These are phyloP conservation scores for Pleurotus cornucopiae DNA, from an alignment of 768 basidiomycete genomes.

Conservation along the genomic window DNA sequence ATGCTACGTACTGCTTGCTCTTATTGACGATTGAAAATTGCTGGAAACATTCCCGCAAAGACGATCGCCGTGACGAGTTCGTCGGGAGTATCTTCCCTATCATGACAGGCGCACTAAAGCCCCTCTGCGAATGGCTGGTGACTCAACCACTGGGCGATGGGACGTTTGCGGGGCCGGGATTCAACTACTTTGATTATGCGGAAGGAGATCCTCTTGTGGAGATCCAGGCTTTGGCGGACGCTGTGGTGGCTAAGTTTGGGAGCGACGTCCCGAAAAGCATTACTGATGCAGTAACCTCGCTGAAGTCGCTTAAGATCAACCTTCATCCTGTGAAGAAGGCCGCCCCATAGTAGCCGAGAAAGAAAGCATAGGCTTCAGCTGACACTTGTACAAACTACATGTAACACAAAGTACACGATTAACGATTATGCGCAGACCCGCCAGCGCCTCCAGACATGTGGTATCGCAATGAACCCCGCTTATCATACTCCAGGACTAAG, in stretches of 20 bases:
- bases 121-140: slow-evolving; percentile 20
- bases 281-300: background rate
- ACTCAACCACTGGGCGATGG: slow-evolving; percentile 16
- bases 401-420: too few species aligned
- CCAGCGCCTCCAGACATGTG: too few species aligned
- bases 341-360: too few species aligned
- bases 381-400: too few species aligned
- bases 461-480: too few species aligned
- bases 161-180: slow-evolving; percentile 19
- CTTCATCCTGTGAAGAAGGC: background rate
- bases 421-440: too few species aligned
- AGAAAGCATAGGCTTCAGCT: too few species aligned
- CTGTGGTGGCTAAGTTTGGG: background rate
- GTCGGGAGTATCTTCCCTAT: slow-evolving; percentile 20
- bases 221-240: background rate
- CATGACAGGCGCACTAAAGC: slow-evolving; percentile 22
- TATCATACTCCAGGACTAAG: too few species aligned
- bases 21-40: slow-evolving; percentile 19
- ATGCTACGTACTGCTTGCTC: slow-evolving; percentile 22
- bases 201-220: slow-evolving; percentile 1
- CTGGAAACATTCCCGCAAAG: slow-evolving; percentile 15
- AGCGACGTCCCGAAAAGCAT: background rate
- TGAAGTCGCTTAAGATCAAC: background rate
- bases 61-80: slow-evolving; percentile 11
- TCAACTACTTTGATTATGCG: slow-evolving; percentile 17